Conservation (phyloP, 768 basidiomycete species). For the Hygrophorus pudorinus region DNA sequence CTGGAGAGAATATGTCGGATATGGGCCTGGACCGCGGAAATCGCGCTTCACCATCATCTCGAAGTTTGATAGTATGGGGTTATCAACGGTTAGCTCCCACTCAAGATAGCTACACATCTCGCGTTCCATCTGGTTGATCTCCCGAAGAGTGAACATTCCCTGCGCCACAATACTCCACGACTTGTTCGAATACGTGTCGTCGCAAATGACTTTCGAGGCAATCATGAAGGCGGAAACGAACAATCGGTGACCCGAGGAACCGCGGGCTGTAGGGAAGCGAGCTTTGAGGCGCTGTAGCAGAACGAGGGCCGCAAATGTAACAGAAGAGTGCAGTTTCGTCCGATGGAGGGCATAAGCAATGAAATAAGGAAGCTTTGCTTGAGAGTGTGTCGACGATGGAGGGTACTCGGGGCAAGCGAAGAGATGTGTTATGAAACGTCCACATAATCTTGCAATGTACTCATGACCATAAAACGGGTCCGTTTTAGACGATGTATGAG, state of each 20-base stretch:
- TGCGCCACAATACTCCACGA: constrained; percentile 89
- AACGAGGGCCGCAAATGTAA: constrained; percentile 58
- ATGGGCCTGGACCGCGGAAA: constrained; percentile 43
- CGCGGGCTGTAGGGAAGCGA: constrained; percentile 85
- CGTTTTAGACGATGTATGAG: constrained; percentile 19
- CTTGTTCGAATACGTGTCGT: constrained; percentile 91
- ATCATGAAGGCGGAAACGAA: constrained; percentile 95
- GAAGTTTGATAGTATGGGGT: constrained; percentile 48
- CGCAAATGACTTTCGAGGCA: constrained; percentile 84
- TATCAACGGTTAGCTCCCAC: constrained; percentile 80
- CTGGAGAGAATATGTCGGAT: constrained; percentile 53
- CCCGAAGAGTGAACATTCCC: constrained; percentile 73
- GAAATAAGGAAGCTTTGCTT: constrained; percentile 63
- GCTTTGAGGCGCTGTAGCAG: constrained; percentile 79
- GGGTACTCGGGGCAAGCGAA: constrained; percentile 84
- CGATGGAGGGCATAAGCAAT: constrained; percentile 85
- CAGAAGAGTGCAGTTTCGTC: constrained; percentile 60
- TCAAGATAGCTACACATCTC: constrained; percentile 91
- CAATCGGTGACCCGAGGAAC: constrained; percentile 81
- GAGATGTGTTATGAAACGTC: constrained; percentile 73
- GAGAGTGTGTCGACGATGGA: constrained; percentile 43
- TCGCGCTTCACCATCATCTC: constrained; percentile 51
- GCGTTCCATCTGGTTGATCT: constrained; percentile 95
- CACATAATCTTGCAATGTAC: constrained; percentile 54
- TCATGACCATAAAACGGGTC: constrained; percentile 77